Base-by-base conservation (phyloP, 306 rosid genomes). In the Phaseolus lunatus region DNA sequence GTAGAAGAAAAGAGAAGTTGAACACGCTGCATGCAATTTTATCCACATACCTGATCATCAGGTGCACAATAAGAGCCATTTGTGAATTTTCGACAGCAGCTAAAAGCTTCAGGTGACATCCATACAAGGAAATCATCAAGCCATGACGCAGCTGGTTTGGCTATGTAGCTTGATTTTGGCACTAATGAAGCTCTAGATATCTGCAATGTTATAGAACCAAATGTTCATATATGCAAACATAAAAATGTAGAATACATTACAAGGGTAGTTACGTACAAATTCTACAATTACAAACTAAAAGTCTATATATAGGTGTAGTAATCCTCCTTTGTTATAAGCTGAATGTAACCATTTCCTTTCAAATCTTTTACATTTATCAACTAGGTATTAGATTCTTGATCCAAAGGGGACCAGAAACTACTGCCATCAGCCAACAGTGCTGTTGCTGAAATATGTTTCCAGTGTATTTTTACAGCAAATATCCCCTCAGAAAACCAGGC, bases 61-160 rank as follows among this genome's bases (percentile, higher is more conserved):
- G 98, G 98, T 56, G 98, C 93, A 82, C 98, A 94, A 70, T 88
- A 94, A 41, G 98, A 92, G 76, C 88, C 92, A 84, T 92, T 92
- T 78, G 78, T 79, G 83, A 89, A 92, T 85, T 94, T 94, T 79
- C 97, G 91, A 71, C 97, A 94, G 88, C 98, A 94, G 81, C 98
- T 93, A 85, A 94, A 94, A 79, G 98, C 98, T 85, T 94, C 98
- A 7, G 98, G 98, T 26, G 98, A 94, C 41, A 90, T 75, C 98
- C 98, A 94, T 62, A 94, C 98, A 53, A 94, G 98, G 85, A 94
- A 94, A 81, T 94, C 98, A 82, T 94, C 98, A 76, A 94, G 98
- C 98, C 98, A 94, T 48, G 98, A 94, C 78, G 98, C 98, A 66
- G 98, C 98, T 78, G 98, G 97, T 81, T 90, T 94, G 70, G 98